phyloP scores from a whole-genome alignment of 164 flowering plant species.

The Kingdonia uniflora region DNA sequence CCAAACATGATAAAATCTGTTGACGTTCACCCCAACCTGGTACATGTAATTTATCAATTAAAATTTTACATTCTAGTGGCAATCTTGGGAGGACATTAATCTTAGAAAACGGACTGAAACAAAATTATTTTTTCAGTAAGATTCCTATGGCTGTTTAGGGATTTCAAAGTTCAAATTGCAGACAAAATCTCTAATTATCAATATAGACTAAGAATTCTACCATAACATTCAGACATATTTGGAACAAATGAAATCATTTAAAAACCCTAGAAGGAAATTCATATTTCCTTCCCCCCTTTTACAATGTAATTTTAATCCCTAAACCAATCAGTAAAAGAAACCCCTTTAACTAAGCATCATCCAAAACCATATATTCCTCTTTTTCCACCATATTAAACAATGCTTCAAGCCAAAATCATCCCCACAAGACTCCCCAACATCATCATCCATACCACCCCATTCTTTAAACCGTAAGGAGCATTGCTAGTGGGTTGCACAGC shows the following conservation, averaged over 20 bases:
- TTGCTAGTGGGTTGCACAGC: conserved; percentile 9
- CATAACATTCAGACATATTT: not conserved
- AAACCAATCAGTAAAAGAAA: not conserved
- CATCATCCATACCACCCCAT: conserved; percentile 12
- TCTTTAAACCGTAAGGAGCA: conserved; percentile 14
- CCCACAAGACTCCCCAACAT: conserved; percentile 10
- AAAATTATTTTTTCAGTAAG: too few relatives aligned
- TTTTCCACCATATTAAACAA: too few relatives aligned
- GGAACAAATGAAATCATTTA: not conserved
- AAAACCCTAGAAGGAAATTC: conserved; percentile 1
- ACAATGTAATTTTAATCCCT: not conserved
- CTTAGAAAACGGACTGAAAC: too few relatives aligned
- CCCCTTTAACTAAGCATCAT: not conserved
- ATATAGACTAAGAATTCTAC: not conserved
- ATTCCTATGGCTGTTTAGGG: too few relatives aligned
- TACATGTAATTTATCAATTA: too few relatives aligned
- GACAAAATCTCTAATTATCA: not conserved
- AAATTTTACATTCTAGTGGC: too few relatives aligned
- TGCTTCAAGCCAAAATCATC: conserved; percentile 1
- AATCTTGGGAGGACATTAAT: too few relatives aligned
- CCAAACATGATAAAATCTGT: too few relatives aligned
- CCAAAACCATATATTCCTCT: too few relatives aligned
- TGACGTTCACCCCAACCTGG: too few relatives aligned
- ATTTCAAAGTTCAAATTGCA: too few relatives aligned
- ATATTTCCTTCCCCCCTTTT: not conserved